phyloP scores from a whole-genome alignment of 768 basidiomycete genomes.

The Lactarius hatsudake region DNA sequence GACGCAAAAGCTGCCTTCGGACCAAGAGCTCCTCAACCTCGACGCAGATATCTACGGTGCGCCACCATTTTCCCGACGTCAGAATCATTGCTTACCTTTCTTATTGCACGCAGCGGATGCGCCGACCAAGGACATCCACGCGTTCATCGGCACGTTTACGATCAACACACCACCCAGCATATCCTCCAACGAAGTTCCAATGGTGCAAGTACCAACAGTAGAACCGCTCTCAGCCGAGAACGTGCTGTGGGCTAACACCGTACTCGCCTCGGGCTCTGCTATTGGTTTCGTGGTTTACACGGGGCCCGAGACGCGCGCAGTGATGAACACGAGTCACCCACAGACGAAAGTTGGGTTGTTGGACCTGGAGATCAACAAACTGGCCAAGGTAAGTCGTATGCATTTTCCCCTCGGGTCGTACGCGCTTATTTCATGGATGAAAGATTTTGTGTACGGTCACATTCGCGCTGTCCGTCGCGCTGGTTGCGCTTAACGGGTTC shows the following conservation, averaged over 20 bases:
- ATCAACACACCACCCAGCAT: constrained; percentile 50
- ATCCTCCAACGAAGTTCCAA: constrained; percentile 38
- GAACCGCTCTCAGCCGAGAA: constrained; percentile 95
- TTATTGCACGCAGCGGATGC: constrained; percentile 64
- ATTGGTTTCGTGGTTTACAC: constrained; percentile 94
- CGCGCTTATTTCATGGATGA: background rate
- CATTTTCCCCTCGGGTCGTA: background rate
- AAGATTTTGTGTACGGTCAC: constrained; percentile 95
- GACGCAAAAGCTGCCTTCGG: constrained; percentile 70
- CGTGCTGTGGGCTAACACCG: constrained; percentile 95
- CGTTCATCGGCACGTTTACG: constrained; percentile 91
- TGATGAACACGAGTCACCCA: constrained; percentile 98
- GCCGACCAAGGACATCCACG: constrained; percentile 95
- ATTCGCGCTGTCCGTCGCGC: constrained; percentile 83
- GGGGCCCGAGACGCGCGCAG: constrained; percentile 90
- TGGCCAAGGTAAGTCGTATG: constrained; percentile 73
- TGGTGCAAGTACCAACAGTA: constrained; percentile 46
- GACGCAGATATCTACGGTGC: constrained; percentile 90
- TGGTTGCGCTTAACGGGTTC: constrained; percentile 96
- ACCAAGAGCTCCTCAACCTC: constrained; percentile 51
- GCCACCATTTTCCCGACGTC: constrained; percentile 29
- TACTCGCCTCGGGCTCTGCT: constrained; percentile 90
- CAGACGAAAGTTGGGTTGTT: constrained; percentile 90
- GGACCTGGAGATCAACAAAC: constrained; percentile 90
- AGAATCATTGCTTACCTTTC: constrained; percentile 6